Evolutionary conservation across 805 yeast genomes (phyloP).

Genomic region (Pachysolen tannophilus): DNA sequence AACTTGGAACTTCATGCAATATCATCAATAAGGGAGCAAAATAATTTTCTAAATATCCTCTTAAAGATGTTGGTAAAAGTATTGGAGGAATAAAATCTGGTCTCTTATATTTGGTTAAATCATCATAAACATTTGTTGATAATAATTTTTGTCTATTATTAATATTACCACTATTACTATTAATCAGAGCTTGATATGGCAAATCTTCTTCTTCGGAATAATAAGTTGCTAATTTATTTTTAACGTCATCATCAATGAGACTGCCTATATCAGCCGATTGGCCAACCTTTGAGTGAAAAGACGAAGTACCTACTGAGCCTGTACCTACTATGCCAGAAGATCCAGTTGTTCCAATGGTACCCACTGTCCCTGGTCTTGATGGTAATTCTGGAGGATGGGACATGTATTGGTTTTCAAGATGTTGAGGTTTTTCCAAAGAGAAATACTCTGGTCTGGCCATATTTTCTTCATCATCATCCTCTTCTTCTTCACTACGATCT

Average conservation of each 20-base stretch:
- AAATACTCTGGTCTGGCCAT: no score
- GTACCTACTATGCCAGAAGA: no score
- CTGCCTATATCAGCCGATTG: slow-evolving; percentile 11
- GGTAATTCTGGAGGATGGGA: no score
- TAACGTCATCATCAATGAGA: slow-evolving; percentile 6
- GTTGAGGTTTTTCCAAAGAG: no score
- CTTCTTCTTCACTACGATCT: no score
- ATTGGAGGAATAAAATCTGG: slow-evolving; percentile 16
- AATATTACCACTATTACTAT: slow-evolving; percentile 1
- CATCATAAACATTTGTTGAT: slow-evolving; percentile 24
- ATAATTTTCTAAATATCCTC: slow-evolving; percentile 28
- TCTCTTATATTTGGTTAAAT: slow-evolving; percentile 19
- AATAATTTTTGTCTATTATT: slow-evolving; percentile 7
- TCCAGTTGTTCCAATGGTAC: no score
- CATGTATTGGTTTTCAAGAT: no score
- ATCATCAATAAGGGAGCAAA: slow-evolving; percentile 33
- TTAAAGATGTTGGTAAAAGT: slow-evolving; percentile 26
- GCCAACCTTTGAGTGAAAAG: no score
- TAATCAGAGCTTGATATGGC: slow-evolving; percentile 1
- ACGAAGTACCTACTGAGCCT: no score
- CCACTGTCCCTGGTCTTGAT: no score
- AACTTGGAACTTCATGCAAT: slow-evolving; percentile 26
- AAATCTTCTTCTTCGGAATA: not conserved
- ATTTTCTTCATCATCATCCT: no score
- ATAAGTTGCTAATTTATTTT: not conserved